Evolutionary conservation across 768 basidiomycete species (phyloP).

Genomic region (Phanerochaete carnosa): DNA sequence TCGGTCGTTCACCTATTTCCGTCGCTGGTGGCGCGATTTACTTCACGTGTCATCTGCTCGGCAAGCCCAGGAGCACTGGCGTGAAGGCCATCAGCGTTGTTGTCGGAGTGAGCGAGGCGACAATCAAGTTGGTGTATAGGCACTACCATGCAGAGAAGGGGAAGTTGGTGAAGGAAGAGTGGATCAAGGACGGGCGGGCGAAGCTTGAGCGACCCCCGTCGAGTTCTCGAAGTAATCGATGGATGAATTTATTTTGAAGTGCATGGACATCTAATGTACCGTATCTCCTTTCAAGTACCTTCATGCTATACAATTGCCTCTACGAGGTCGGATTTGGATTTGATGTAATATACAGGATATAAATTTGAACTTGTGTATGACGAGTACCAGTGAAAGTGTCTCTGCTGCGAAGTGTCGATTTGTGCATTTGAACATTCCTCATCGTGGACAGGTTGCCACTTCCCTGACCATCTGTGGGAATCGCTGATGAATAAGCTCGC

Average conservation of each 20-base stretch:
- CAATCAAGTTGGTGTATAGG: constrained; percentile 87
- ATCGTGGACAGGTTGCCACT: not conserved
- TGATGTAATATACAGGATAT: no score
- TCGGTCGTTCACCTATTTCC: constrained; percentile 94
- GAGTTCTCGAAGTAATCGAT: constrained; percentile 18
- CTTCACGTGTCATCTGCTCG: constrained; percentile 84
- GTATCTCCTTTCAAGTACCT: not conserved
- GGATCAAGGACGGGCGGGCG: constrained; percentile 79
- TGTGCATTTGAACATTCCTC: no score
- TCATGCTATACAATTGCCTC: not conserved
- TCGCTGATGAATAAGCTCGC: no score
- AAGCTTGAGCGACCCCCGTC: constrained; percentile 38
- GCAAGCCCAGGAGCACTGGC: constrained; percentile 65
- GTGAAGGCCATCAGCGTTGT: constrained; percentile 87
- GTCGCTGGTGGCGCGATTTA: constrained; percentile 97
- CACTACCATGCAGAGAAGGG: constrained; percentile 71
- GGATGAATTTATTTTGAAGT: not conserved
- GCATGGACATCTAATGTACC: not conserved
- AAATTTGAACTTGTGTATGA: no score
- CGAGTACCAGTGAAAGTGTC: no score
- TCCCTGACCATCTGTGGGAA: not conserved
- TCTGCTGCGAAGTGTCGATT: no score
- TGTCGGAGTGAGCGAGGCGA: constrained; percentile 93
- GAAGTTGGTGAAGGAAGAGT: constrained; percentile 80
- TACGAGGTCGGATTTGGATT: not conserved